Base-by-base conservation (phyloP, 2,329 filamentous ascomycete genomes). In the Dendryphion nanum region DNA sequence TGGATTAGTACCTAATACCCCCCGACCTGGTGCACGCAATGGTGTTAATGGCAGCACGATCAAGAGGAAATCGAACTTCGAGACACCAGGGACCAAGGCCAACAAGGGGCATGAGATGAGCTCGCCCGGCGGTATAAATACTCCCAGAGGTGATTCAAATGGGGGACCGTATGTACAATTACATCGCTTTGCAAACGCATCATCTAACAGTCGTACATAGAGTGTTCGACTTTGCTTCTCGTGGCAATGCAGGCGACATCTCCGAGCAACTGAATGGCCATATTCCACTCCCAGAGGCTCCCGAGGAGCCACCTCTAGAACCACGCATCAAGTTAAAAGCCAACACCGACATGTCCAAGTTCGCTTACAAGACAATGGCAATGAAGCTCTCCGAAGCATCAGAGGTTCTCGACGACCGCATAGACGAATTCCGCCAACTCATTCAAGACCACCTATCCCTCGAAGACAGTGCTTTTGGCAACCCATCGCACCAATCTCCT, bases 371-470 rank as follows among this genome's bases (percentile, higher is more conserved):
- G 60, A 87, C 89, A 2, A 83, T 97, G 75, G 85, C 88, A 2
- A 95, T 97, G 89, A 95, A 95, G 58, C 75, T 93, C 5, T 90
- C 88, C 4, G 90, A 96, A 62, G 83, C 89, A 0, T 95, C 91
- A 4, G 90, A 95, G 64, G 87, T 95, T 30, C 77, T 97, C 6
- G 93, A 98, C 67, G 91, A 97, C 66, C 79, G 89, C 53, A 96
- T 98, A 70, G 89, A 97, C 54, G 89, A 90, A 46, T 95, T 96
- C 56, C 76, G 81, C 42, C 70, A 73, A n/a, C 66, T 89, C 2
- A 75, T 95, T 4, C 82, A 87, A 66, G 79, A 84, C 39, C 75
- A 89, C 48, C 80, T 95, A 64, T 73, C 78, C 12, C 72, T 95
- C 5, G 86, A 93, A 14, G 84, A 93, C 42, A 78, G 79, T 14